Conservation (phyloP, 2,329 filamentous ascomycete species). For the Microdochium paspali region DNA sequence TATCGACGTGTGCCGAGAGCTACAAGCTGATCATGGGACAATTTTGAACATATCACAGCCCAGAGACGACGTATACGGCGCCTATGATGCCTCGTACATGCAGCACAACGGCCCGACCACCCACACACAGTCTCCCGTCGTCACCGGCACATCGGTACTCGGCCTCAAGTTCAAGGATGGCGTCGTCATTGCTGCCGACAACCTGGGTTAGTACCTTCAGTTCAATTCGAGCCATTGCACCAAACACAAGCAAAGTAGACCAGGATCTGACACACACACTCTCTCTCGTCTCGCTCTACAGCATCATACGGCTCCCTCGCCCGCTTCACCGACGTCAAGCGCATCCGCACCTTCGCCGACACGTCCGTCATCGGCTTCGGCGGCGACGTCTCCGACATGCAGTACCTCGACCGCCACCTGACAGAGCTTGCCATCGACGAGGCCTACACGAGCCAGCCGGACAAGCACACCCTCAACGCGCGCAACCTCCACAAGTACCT, state of each 20-base stretch:
- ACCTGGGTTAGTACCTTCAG: slow-evolving; percentile 58
- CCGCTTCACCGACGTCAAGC: slow-evolving; percentile 94
- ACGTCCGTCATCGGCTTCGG: slow-evolving; percentile 85
- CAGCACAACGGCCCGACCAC: slow-evolving; percentile 61
- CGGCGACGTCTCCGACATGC: slow-evolving; percentile 98
- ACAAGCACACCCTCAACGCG: slow-evolving; percentile 59
- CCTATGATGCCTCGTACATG: slow-evolving; percentile 84
- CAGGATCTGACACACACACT: too few relatives aligned
- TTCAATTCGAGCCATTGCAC: too few relatives aligned
- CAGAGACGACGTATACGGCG: slow-evolving; percentile 92
- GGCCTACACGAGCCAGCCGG: slow-evolving; percentile 53
- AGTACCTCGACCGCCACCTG: slow-evolving; percentile 90
- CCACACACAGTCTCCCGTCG: slow-evolving; percentile 85
- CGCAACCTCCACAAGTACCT: slow-evolving; percentile 96
- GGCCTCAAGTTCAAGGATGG: slow-evolving; percentile 94
- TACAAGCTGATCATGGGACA: slow-evolving; percentile 21
- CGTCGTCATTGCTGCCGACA: slow-evolving; percentile 94
- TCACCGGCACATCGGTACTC: slow-evolving; percentile 93
- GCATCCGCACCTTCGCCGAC: slow-evolving; percentile 80
- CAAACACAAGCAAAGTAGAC: too few relatives aligned
- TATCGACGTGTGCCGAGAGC: slow-evolving; percentile 1
- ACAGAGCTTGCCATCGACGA: slow-evolving; percentile 80
- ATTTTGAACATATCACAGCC: slow-evolving; percentile 46
- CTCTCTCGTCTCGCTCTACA: slow-evolving; percentile 22
- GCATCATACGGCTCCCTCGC: slow-evolving; percentile 96